Percentiles rank a stretch among this genome's conserved stretches.
Conservation (phyloP, 208 protist species). For the Acanthamoeba royreba region DNA sequence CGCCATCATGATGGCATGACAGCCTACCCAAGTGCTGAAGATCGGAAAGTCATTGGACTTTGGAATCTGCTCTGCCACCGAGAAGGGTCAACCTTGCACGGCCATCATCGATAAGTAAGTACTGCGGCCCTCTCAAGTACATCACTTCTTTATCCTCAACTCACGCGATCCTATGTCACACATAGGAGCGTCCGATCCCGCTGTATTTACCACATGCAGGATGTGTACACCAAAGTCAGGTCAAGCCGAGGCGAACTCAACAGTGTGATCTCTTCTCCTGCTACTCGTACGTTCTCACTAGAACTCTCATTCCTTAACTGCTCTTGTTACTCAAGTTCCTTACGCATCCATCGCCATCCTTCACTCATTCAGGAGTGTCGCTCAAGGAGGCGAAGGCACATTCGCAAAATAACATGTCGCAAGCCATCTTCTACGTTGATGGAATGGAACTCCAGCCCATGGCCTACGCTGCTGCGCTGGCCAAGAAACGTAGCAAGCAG, state of each 20-base stretch:
- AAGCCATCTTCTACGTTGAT: background rate
- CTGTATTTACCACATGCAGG: conserved; percentile 1
- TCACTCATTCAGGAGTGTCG: background rate
- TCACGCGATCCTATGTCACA: background rate
- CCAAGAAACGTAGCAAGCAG: background rate
- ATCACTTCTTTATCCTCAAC: background rate
- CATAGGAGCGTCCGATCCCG: background rate
- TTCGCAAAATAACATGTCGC: background rate
- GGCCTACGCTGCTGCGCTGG: background rate
- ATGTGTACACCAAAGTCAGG: background rate
- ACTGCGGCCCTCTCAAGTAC: background rate
- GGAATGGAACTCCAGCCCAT: background rate
- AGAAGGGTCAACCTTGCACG: background rate
- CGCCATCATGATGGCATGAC: no score
- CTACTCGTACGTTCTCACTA: background rate
- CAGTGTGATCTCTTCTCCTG: background rate
- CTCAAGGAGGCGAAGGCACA: background rate
- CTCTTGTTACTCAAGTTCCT: no score
- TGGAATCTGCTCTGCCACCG: background rate
- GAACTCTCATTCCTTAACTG: no score
- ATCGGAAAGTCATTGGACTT: background rate
- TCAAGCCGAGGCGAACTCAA: conserved; percentile 2
- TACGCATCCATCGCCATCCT: no score
- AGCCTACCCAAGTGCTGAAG: background rate
- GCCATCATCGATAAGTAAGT: background rate